phyloP scores from a whole-genome alignment of 768 basidiomycete genomes.

The Collybiopsis confluens region DNA sequence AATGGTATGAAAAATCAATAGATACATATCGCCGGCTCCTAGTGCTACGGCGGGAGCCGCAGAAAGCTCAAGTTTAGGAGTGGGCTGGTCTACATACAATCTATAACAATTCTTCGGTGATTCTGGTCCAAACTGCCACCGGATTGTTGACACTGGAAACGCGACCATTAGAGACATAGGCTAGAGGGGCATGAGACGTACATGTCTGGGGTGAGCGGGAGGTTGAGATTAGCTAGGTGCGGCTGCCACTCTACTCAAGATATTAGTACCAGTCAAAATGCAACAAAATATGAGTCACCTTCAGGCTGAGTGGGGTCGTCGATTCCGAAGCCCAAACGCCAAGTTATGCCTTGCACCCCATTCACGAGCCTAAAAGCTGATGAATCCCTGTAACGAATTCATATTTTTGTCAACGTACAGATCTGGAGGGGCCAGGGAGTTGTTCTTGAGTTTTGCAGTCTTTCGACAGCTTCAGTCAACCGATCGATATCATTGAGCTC shows the following conservation, averaged over 20 bases:
- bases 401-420: slow-evolving; percentile 29
- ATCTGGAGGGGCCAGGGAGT: slow-evolving; percentile 54
- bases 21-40: too few relatives aligned
- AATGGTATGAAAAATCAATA: background rate
- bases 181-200: slow-evolving; percentile 15
- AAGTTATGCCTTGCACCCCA: slow-evolving; percentile 59
- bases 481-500: background rate
- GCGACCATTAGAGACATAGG: background rate
- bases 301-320: slow-evolving; percentile 48
- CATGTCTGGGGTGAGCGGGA: slow-evolving; percentile 26
- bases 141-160: slow-evolving; percentile 6
- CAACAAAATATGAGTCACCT: slow-evolving; percentile 29
- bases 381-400: background rate
- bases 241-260: slow-evolving; percentile 27
- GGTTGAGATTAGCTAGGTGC: slow-evolving; percentile 26
- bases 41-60: too few relatives aligned
- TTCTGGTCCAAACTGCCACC: slow-evolving; percentile 6
- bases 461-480: slow-evolving; percentile 14
- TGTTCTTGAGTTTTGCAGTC: slow-evolving; percentile 51
- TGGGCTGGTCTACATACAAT: too few relatives aligned
- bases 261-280: background rate
- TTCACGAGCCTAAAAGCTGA: slow-evolving; percentile 38
- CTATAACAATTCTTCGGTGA: background rate
- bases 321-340: slow-evolving; percentile 59
- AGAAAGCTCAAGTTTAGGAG: too few relatives aligned